A percentile compares a stretch with the other conserved stretches of the same genome.
Conservation (phyloP, 148 eudicot genomes). For the Beta vulgaris region DNA sequence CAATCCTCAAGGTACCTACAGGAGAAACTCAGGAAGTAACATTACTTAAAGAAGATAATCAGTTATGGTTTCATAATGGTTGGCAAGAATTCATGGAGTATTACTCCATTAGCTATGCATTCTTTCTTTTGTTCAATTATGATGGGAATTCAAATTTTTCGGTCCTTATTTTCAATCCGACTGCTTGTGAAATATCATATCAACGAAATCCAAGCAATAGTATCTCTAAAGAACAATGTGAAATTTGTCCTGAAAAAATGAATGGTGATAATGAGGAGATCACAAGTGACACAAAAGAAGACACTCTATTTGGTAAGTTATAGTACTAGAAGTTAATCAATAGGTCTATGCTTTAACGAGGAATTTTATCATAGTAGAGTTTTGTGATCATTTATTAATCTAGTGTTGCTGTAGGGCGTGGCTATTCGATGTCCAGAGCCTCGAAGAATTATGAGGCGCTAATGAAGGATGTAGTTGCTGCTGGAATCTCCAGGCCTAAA, state of each 20-base stretch:
- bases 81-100: conserved; percentile 40
- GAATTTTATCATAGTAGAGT: too few relatives aligned
- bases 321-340: background rate
- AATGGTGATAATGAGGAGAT: background rate
- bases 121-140: conserved; percentile 43
- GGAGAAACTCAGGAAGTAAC: conserved; percentile 38
- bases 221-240: background rate
- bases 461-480: conserved; percentile 1
- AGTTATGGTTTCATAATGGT: conserved; percentile 43
- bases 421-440: too few relatives aligned
- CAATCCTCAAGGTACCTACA: conserved; percentile 34
- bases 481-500: conserved; percentile 21
- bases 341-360: background rate
- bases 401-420: background rate
- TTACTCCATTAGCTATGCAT: conserved; percentile 34
- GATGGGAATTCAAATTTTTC: conserved; percentile 37
- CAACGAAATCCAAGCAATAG: conserved; percentile 8
- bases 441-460: background rate
- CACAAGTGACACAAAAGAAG: background rate
- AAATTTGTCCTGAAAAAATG: background rate
- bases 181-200: conserved; percentile 41
- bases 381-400: too few relatives aligned
- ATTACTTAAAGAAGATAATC: conserved; percentile 27
- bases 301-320: background rate
- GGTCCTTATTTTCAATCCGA: conserved; percentile 38